Percentiles rank a stretch among this genome's conserved stretches.
Evolutionary conservation across 2,329 filamentous ascomycete genomes (phyloP).

Genomic region (Fonsecaea multimorphosa): DNA sequence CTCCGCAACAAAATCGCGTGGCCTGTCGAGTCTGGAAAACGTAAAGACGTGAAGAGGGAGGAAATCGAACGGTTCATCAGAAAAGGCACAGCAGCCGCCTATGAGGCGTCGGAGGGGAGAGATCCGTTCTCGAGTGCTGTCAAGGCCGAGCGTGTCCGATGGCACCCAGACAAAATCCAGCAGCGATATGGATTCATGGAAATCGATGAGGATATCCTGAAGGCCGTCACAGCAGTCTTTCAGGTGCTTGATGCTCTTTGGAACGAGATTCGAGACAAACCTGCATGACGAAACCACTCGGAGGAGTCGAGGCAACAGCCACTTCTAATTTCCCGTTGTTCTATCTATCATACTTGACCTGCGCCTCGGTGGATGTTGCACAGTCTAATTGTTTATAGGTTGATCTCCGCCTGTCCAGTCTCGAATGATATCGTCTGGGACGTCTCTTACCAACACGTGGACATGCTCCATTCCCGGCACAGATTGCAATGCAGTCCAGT

Average conservation of each 20-base stretch:
- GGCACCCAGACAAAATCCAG: constrained; percentile 98
- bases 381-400: constrained; percentile 27
- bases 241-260: constrained; percentile 86
- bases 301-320: neutral
- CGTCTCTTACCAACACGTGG: constrained; percentile 60
- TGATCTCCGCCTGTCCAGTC: constrained; percentile 52
- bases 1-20: constrained; percentile 65
- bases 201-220: constrained; percentile 74
- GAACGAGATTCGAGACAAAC: constrained; percentile 51
- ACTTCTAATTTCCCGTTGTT: neutral
- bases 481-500: constrained; percentile 66
- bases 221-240: constrained; percentile 85
- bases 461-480: constrained; percentile 65
- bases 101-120: constrained; percentile 32
- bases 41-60: constrained; percentile 62
- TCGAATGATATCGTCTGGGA: constrained; percentile 51
- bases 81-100: constrained; percentile 40
- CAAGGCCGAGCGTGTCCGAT: constrained; percentile 85
- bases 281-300: neutral
- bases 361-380: neutral
- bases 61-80: constrained; percentile 74
- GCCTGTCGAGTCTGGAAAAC: constrained; percentile 71
- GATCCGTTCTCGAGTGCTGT: constrained; percentile 59
- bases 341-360: neutral
- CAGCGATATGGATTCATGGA: constrained; percentile 81